Evolutionary conservation across 2,329 filamentous ascomycete species (phyloP), one percentile per base, ranked within the genome.

Genomic region (Drechslerella coelobrocha): DNA sequence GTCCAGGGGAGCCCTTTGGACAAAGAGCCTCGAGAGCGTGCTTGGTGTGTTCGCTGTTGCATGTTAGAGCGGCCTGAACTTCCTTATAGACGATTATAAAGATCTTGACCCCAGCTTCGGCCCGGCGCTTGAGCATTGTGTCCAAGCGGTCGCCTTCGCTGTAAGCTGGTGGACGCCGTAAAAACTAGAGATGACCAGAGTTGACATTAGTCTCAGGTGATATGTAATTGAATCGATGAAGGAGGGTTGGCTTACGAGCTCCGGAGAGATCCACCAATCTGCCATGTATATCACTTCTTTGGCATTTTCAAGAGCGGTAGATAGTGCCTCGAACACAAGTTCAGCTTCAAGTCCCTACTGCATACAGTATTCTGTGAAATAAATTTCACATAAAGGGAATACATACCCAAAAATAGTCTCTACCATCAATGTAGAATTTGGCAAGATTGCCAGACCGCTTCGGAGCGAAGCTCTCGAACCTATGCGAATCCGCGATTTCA

Each of bases 371-470:
- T n/a, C n/a, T n/a, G n/a, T n/a, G n/a, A n/a, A n/a, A n/a, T n/a
- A n/a, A n/a, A n/a, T n/a, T n/a, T n/a, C n/a, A n/a, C n/a, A n/a
- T 17, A 63, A 17, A 17, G n/a, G 2, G 21, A 21, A 27, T 29
- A 6, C 12, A 73, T 81, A 86, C 66, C 88, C 92, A 96, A 78
- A 94, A 95, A 79, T 99, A 99, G 80, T 97, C 90, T 72, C 92
- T 84, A 2, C 92, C 94, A 78, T 97, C 94, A 9, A 97, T 91
- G 79, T 97, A 97, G 92, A 93, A 99, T 81, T 97, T 97, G 78
- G 94, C 83, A 65, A 89, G 83, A 78, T 97, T 97, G 26, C 88
- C 89, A 9, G 93, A 87, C 45, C 88, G 87, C 78, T 93, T 88
- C 0, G 93, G 93, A 37, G 95, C 95, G 80, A 90, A 99, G 2